Percentiles rank a stretch among this genome's conserved stretches.
phyloP scores from a whole-genome alignment of 306 rosid species.

The Oemleria cerasiformis region DNA sequence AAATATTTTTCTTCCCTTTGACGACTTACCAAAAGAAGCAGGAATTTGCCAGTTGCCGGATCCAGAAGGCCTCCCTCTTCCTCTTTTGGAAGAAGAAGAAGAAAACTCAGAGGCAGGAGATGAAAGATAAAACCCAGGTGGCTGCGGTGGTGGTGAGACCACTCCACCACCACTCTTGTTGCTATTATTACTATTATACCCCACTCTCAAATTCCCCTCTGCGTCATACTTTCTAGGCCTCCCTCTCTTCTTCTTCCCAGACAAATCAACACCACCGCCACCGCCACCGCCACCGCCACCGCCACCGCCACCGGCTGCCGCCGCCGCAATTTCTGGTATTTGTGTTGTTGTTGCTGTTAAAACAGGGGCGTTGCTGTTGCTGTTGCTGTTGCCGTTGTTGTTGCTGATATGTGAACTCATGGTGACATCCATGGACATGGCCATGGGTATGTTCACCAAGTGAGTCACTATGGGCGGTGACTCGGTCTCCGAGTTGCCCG shows the following conservation, averaged over 20 bases:
- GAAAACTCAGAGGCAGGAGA: constrained; percentile 42
- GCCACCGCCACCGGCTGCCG: background rate
- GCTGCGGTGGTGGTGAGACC: constrained; percentile 13
- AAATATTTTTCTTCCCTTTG: background rate
- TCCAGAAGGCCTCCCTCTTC: constrained; percentile 57
- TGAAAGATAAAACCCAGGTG: constrained; percentile 52
- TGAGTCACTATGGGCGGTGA: constrained; percentile 26
- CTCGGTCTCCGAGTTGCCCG: constrained; percentile 35
- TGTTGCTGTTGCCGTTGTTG: background rate
- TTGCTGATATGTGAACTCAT: constrained; percentile 8
- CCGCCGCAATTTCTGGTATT: background rate
- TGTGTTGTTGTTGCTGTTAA: background rate
- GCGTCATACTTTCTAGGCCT: constrained; percentile 82
- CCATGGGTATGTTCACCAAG: constrained; percentile 18
- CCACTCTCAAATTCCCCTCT: constrained; percentile 51
- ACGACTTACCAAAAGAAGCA: constrained; percentile 67
- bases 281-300: constrained; percentile 19
- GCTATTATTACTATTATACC: constrained; percentile 11
- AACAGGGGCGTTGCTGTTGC: background rate
- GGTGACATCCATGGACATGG: background rate
- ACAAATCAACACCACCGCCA: constrained; percentile 39
- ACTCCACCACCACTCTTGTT: constrained; percentile 5
- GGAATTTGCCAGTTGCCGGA: constrained; percentile 52
- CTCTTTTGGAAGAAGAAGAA: constrained; percentile 45
- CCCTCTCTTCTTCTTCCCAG: constrained; percentile 76